Evolutionary conservation across 2,329 filamentous ascomycete species (phyloP).

Genomic region (Fusarium torreyae): DNA sequence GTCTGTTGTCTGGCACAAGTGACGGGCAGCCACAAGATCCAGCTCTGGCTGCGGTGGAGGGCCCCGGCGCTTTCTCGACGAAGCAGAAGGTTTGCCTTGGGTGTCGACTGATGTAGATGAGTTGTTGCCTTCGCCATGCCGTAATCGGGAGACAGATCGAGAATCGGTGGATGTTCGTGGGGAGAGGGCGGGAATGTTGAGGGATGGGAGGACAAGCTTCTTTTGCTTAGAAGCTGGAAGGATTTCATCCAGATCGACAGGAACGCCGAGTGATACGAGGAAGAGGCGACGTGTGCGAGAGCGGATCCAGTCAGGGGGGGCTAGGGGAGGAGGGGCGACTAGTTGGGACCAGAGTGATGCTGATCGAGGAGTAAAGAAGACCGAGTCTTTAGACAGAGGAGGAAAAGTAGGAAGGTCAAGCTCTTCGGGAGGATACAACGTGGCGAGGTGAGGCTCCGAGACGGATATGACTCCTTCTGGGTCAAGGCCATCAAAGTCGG

Average conservation of each 20-base stretch:
- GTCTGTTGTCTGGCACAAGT: constrained; percentile 87
- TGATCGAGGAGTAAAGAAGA: constrained; percentile 88
- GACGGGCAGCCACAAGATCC: constrained; percentile 82
- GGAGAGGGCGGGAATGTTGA: constrained; percentile 76
- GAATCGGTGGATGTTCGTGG: constrained; percentile 70
- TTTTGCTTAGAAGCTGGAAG: constrained; percentile 97
- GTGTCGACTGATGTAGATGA: constrained; percentile 73
- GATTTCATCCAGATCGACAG: constrained; percentile 97
- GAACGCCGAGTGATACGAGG: constrained; percentile 94
- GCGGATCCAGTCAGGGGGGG: constrained; percentile 97
- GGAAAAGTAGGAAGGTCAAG: constrained; percentile 67
- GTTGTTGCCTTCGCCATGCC: constrained; percentile 65
- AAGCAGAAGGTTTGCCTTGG: constrained; percentile 66
- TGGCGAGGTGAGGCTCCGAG: constrained; percentile 76
- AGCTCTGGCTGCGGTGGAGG: constrained; percentile 80
- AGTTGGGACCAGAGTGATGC: constrained; percentile 97
- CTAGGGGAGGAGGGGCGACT: constrained; percentile 92
- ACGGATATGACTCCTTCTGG: constrained; percentile 72
- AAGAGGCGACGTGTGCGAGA: constrained; percentile 95
- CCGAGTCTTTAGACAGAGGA: constrained; percentile 69
- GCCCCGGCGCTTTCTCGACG: constrained; percentile 65
- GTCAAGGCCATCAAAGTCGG: constrained; percentile 75
- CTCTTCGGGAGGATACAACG: constrained; percentile 74
- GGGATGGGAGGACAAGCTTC: constrained; percentile 92
- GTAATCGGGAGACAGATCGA: constrained; percentile 63